Conservation (phyloP, 345 rosid species). For the Euclidium syriacum region DNA sequence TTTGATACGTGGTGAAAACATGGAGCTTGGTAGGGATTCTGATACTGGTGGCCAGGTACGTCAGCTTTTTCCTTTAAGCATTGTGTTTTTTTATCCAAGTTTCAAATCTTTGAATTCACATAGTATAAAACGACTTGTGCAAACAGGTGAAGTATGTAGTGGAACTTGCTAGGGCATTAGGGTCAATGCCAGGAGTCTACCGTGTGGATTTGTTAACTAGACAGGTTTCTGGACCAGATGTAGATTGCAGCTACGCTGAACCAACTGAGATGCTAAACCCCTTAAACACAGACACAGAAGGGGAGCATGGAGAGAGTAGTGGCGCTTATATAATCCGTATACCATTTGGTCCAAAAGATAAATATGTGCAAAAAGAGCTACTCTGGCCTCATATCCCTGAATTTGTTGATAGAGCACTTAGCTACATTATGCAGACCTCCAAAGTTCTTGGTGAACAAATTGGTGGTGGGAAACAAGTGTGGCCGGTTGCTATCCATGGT, state of each 20-base stretch:
- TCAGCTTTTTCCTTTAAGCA: not conserved
- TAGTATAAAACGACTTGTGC: not conserved
- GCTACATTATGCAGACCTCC: slow-evolving; percentile 66
- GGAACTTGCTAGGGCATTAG: slow-evolving; percentile 84
- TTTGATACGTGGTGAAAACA: slow-evolving; percentile 71
- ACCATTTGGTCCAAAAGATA: slow-evolving; percentile 76
- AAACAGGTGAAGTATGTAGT: slow-evolving; percentile 78
- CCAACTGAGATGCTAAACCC: slow-evolving; percentile 67
- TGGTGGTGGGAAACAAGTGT: slow-evolving; percentile 49
- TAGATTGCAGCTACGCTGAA: slow-evolving; percentile 67
- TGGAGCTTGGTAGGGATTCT: slow-evolving; percentile 88
- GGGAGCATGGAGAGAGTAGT: slow-evolving; percentile 68
- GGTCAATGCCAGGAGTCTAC: slow-evolving; percentile 72
- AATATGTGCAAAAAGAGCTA: slow-evolving; percentile 62
- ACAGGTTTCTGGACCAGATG: slow-evolving; percentile 66
- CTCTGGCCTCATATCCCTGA: slow-evolving; percentile 80
- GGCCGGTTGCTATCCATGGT: slow-evolving; percentile 83
- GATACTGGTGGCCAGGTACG: slow-evolving; percentile 93
- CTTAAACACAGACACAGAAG: slow-evolving; percentile 31
- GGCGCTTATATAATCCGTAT: slow-evolving; percentile 75
- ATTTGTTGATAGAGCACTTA: slow-evolving; percentile 76
- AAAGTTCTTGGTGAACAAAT: slow-evolving; percentile 64
- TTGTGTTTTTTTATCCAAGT: not conserved
- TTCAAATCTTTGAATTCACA: not conserved
- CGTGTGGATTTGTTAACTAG: slow-evolving; percentile 80